A percentile compares a stretch with the other conserved stretches of the same genome.
These are phyloP conservation scores for Saccharomycopsis crataegensis DNA, from an alignment of 1,139 yeast genomes.

Conservation along the genomic window DNA sequence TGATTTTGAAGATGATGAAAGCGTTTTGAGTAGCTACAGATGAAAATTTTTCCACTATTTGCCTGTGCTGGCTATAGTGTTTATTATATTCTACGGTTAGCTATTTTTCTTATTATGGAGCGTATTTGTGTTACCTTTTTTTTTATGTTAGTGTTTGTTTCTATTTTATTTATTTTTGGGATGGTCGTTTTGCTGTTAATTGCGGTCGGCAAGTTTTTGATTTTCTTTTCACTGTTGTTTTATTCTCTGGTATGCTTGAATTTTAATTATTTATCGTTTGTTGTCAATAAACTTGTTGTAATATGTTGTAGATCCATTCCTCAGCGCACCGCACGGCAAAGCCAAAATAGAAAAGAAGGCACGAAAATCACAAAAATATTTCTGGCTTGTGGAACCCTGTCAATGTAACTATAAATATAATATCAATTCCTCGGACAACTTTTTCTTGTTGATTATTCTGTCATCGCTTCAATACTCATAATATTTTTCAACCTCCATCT, in stretches of 20 bases:
- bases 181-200: too few relatives aligned
- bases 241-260: not conserved
- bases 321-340: too few relatives aligned
- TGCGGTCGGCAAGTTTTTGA: not conserved
- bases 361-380: too few relatives aligned
- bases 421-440: too few relatives aligned
- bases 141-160: not conserved
- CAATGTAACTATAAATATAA: too few relatives aligned
- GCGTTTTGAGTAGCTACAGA: conserved; percentile 11
- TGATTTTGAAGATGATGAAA: conserved; percentile 19
- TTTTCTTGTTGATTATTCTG: too few relatives aligned
- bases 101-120: not conserved
- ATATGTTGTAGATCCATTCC: not conserved
- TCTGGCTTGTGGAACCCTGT: too few relatives aligned
- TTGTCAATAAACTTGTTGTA: not conserved
- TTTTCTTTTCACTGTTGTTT: not conserved
- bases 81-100: not conserved
- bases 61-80: not conserved
- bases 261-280: not conserved
- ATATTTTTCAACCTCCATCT: too few relatives aligned
- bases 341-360: too few relatives aligned
- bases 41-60: not conserved
- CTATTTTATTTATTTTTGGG: not conserved
- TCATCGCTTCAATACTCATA: too few relatives aligned
- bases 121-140: not conserved